Conservation (phyloP, 768 basidiomycete species). For the Jaapia argillacea region DNA sequence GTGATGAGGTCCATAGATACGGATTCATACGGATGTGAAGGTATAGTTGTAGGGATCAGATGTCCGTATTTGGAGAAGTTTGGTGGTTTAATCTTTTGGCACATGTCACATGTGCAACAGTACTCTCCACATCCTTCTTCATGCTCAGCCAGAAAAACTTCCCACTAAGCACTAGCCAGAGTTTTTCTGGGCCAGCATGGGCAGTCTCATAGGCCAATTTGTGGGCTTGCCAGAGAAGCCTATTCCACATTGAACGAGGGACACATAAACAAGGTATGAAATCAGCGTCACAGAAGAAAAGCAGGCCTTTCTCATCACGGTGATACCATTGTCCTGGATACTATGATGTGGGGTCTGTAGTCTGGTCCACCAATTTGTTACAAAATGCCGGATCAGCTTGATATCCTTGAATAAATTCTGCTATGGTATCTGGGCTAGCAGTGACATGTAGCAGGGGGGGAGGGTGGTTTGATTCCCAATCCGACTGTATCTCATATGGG, state of each 20-base stretch:
- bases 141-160: conserved; percentile 4
- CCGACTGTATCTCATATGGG: too few relatives aligned
- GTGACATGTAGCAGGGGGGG: not conserved
- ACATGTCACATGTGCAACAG: conserved; percentile 6
- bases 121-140: too few relatives aligned
- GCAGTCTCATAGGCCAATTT: conserved; percentile 5
- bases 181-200: conserved; percentile 6
- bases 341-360: not conserved
- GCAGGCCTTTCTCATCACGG: conserved; percentile 6
- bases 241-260: not conserved
- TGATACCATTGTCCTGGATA: conserved; percentile 5
- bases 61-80: too few relatives aligned
- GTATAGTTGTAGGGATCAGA: too few relatives aligned
- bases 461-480: not conserved
- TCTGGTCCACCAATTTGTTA: not conserved
- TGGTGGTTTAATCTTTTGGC: too few relatives aligned
- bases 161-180: conserved; percentile 1
- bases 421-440: not conserved
- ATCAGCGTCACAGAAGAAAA: conserved; percentile 10
- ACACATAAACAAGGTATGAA: conserved; percentile 9
- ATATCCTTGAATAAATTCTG: not conserved
- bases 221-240: conserved; percentile 2
- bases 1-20: too few relatives aligned
- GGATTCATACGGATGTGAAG: conserved; percentile 10
- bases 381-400: not conserved